These are phyloP conservation scores for Penicillium sp. DNA, from an alignment of 2,329 filamentous ascomycete genomes.

Conservation along the genomic window DNA sequence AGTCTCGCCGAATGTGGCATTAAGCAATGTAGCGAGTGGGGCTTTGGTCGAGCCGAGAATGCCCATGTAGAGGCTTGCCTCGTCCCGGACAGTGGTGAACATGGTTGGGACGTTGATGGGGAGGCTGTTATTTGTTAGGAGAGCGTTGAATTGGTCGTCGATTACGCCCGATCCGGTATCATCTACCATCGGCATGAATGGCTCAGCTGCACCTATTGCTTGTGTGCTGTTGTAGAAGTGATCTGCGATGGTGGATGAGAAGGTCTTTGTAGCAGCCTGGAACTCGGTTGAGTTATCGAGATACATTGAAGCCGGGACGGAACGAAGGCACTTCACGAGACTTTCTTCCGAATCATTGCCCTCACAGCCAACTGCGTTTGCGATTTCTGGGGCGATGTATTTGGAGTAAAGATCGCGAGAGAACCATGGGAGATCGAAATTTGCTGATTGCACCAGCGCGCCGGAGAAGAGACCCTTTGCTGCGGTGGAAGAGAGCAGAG, in stretches of 20 bases:
- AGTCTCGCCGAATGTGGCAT: constrained; percentile 14
- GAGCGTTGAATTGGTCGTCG: constrained; percentile 29
- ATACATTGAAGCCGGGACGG: constrained; percentile 22
- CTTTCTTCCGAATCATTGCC: constrained; percentile 9
- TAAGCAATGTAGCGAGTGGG: constrained; percentile 17
- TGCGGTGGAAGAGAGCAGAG: constrained; percentile 27
- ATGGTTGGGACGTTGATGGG: constrained; percentile 30
- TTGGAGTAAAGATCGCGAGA: constrained; percentile 26
- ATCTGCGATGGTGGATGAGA: constrained; percentile 10
- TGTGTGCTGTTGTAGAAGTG: constrained; percentile 20
- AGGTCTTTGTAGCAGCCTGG: constrained; percentile 5
- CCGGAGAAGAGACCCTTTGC: constrained; percentile 31
- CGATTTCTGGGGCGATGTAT: constrained; percentile 21
- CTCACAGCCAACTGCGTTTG: constrained; percentile 27
- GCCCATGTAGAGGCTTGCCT: constrained; percentile 23
- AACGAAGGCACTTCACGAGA: constrained; percentile 26
- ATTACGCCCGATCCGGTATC: constrained; percentile 26
- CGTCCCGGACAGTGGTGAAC: constrained; percentile 30
- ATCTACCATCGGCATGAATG: constrained; percentile 31
- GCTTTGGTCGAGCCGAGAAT: constrained; percentile 11
- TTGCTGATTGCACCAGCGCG: constrained; percentile 30
- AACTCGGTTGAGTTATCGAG: constrained; percentile 25
- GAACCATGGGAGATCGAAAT: constrained; percentile 30
- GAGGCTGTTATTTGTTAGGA: constrained; percentile 20
- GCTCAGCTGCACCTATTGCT: constrained; percentile 24